phyloP scores from a whole-genome alignment of 345 rosid species.

The Xanthoceras sorbifolium region DNA sequence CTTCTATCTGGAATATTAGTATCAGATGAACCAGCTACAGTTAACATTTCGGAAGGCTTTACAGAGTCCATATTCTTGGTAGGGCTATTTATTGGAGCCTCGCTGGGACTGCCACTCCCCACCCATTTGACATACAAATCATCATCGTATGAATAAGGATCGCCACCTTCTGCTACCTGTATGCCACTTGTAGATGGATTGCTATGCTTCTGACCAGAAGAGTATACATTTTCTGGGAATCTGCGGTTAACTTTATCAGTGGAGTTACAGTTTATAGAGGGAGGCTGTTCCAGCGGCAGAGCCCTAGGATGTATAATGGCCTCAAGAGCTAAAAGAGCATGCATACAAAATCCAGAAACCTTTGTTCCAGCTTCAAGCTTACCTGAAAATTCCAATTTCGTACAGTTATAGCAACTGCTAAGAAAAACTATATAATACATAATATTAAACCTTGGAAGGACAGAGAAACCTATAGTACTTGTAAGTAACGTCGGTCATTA shows the following conservation, averaged over 20 bases:
- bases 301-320: slow-evolving; percentile 84
- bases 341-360: slow-evolving; percentile 67
- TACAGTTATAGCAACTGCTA: not conserved
- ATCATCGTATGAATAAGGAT: slow-evolving; percentile 43
- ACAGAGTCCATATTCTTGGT: slow-evolving; percentile 21
- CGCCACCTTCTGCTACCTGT: slow-evolving; percentile 22
- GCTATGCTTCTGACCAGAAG: slow-evolving; percentile 30
- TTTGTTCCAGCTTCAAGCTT: slow-evolving; percentile 52
- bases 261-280: slow-evolving; percentile 25
- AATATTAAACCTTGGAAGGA: not conserved
- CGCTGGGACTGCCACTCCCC: slow-evolving; percentile 29
- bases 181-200: slow-evolving; percentile 29
- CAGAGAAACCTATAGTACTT: not conserved
- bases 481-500: too few relatives aligned
- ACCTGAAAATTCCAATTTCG: slow-evolving; percentile 43
- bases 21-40: slow-evolving; percentile 21
- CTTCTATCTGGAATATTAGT: slow-evolving; percentile 24
- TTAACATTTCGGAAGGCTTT: slow-evolving; percentile 12
- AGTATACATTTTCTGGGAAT: slow-evolving; percentile 26
- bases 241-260: slow-evolving; percentile 24
- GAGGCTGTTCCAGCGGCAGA: slow-evolving; percentile 52
- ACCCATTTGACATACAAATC: slow-evolving; percentile 41
- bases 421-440: slow-evolving; percentile 2
- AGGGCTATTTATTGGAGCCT: slow-evolving; percentile 22
- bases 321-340: slow-evolving; percentile 74